These are phyloP conservation scores for Brassica incana DNA, from an alignment of 345 rosid species.

Conservation along the genomic window DNA sequence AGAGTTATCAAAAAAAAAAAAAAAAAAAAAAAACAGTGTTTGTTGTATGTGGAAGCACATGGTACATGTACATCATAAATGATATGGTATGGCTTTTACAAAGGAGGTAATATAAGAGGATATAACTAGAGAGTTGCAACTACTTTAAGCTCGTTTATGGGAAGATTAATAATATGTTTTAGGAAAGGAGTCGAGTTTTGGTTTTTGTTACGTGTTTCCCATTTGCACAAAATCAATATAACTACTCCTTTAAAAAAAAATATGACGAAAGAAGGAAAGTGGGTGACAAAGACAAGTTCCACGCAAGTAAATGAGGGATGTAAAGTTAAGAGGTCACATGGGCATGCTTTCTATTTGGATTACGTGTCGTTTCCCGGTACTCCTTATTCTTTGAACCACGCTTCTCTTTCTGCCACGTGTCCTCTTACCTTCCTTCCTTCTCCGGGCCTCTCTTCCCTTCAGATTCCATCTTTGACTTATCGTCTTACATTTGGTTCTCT, in stretches of 20 bases:
- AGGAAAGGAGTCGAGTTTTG: background rate
- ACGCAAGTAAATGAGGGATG: conserved; percentile 35
- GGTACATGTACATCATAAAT: background rate
- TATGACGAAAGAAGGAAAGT: conserved; percentile 29
- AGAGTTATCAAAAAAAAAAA: too few species aligned
- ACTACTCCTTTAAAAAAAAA: background rate
- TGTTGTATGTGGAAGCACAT: background rate
- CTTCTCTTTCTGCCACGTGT: conserved; percentile 37
- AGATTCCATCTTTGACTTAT: conserved; percentile 32
- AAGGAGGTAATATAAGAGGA: background rate
- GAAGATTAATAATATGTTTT: background rate
- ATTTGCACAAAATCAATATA: background rate
- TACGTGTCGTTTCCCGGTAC: conserved; percentile 38
- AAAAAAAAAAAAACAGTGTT: background rate
- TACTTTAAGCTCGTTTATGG: background rate
- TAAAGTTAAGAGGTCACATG: conserved; percentile 38
- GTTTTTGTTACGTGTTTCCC: background rate
- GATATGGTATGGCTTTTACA: background rate
- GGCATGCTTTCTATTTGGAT: conserved; percentile 11
- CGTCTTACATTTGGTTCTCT: background rate
- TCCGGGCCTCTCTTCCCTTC: conserved; percentile 25
- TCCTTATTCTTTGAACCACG: conserved; percentile 27
- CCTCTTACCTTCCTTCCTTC: conserved; percentile 19
- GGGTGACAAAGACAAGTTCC: conserved; percentile 44
- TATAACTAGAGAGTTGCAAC: background rate